Evolutionary conservation across 1,139 yeast species (phyloP).

Genomic region (Geotrichum citri-aurantii): DNA sequence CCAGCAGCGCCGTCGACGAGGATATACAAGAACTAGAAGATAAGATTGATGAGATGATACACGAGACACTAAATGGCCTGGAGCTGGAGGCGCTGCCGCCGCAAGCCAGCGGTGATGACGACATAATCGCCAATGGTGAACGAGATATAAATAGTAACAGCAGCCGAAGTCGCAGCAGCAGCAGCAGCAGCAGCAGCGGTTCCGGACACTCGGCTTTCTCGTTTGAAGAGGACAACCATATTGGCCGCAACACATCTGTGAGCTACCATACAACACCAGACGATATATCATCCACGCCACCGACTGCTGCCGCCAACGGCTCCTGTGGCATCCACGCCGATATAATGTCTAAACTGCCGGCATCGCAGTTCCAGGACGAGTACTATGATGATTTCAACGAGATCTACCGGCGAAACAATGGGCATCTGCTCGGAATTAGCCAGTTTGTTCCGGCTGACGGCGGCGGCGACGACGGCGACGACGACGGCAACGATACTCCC

Average conservation of each 20-base stretch:
- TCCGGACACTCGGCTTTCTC: constrained; percentile 16
- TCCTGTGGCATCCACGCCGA: neutral
- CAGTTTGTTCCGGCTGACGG: neutral
- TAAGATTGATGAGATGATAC: neutral
- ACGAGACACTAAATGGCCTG: neutral
- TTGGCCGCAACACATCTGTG: constrained; percentile 18
- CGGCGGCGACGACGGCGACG: neutral
- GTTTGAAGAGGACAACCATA: constrained; percentile 17
- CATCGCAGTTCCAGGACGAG: neutral
- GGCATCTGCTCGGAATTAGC: neutral
- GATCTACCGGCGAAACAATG: neutral
- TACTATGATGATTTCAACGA: neutral
- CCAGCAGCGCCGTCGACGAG: neutral
- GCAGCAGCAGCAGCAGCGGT: neutral
- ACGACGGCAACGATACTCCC: no score
- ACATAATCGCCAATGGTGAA: neutral
- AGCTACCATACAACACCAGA: constrained; percentile 1
- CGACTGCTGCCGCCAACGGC: neutral
- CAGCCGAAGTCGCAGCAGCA: neutral
- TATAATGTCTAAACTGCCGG: neutral
- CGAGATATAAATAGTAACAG: neutral
- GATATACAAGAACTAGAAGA: neutral
- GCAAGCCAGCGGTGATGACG: neutral
- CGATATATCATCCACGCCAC: neutral
- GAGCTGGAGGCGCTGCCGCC: neutral